Conservation (phyloP, 768 basidiomycete species). For the Mycena belliarum region DNA sequence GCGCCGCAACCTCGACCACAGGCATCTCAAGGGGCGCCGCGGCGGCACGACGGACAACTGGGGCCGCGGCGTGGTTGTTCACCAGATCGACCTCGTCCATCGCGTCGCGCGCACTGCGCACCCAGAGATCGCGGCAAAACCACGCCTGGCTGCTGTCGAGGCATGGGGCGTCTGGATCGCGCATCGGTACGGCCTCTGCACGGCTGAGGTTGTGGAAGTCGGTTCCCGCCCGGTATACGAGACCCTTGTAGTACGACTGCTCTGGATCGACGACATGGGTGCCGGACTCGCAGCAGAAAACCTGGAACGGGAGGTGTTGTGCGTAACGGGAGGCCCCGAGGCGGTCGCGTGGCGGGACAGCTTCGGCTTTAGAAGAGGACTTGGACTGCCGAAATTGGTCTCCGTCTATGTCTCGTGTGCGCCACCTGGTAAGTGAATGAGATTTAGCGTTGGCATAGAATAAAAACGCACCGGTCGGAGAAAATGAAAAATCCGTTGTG, state of each 20-base stretch:
- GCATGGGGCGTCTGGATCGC: slow-evolving; percentile 82
- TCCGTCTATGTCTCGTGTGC: slow-evolving; percentile 96
- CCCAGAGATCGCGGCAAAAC: slow-evolving; percentile 98
- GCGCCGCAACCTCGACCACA: slow-evolving; percentile 36
- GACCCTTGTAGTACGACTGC: slow-evolving; percentile 92
- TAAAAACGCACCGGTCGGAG: slow-evolving; percentile 89
- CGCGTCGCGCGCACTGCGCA: slow-evolving; percentile 79
- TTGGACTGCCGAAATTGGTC: slow-evolving; percentile 98
- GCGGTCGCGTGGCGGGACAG: slow-evolving; percentile 89
- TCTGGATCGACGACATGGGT: slow-evolving; percentile 95
- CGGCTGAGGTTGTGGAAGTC: slow-evolving; percentile 81
- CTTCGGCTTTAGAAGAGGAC: slow-evolving; percentile 86
- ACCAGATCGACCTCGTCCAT: slow-evolving; percentile 57
- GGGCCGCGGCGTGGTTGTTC: slow-evolving; percentile 29
- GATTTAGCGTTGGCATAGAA: background rate
- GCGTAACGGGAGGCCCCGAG: slow-evolving; percentile 81
- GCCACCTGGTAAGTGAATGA: slow-evolving; percentile 61
- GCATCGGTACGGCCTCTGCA: slow-evolving; percentile 52
- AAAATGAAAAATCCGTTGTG: slow-evolving; percentile 97
- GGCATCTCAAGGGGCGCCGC: slow-evolving; percentile 22
- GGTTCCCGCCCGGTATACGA: slow-evolving; percentile 79
- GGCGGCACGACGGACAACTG: slow-evolving; percentile 19
- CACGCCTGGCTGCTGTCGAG: slow-evolving; percentile 96
- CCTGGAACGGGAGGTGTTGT: slow-evolving; percentile 95
- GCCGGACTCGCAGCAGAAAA: slow-evolving; percentile 98